These are phyloP conservation scores for Candida ascalaphidarum DNA, from an alignment of 805 yeast species.

Conservation along the genomic window DNA sequence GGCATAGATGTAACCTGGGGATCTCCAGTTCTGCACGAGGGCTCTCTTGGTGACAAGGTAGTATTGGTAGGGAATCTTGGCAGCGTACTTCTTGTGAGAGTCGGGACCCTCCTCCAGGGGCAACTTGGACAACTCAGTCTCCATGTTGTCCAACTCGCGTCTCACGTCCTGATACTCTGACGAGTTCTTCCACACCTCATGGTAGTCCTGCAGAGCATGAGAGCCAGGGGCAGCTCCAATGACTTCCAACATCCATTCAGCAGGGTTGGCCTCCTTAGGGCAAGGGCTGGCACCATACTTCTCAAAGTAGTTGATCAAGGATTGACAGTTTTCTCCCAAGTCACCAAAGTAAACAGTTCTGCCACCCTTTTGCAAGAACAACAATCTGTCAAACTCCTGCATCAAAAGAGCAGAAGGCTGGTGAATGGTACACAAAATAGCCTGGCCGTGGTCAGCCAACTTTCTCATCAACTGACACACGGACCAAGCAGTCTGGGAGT, in stretches of 20 bases:
- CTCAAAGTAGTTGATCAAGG: slow-evolving; percentile 61
- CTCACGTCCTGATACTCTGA: slow-evolving; percentile 50
- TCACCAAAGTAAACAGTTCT: slow-evolving; percentile 78
- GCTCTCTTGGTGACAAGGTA: background rate
- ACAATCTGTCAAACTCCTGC: slow-evolving; percentile 58
- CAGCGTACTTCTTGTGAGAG: slow-evolving; percentile 21
- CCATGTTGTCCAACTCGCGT: slow-evolving; percentile 57
- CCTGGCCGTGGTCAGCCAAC: slow-evolving; percentile 64
- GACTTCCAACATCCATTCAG: slow-evolving; percentile 75
- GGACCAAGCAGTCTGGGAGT: slow-evolving; percentile 65
- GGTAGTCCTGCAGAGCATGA: slow-evolving; percentile 62
- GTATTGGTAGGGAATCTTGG: slow-evolving; percentile 17
- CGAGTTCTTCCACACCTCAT: slow-evolving; percentile 72
- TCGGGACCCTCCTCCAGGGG: slow-evolving; percentile 10
- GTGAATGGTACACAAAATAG: slow-evolving; percentile 69
- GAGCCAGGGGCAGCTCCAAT: slow-evolving; percentile 82
- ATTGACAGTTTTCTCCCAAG: slow-evolving; percentile 54
- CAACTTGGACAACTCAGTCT: slow-evolving; percentile 34
- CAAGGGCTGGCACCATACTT: slow-evolving; percentile 65
- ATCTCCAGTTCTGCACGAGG: slow-evolving; percentile 51
- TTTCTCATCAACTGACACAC: slow-evolving; percentile 59
- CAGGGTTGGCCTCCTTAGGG: slow-evolving; percentile 67
- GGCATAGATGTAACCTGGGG: slow-evolving; percentile 53
- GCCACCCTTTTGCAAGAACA: slow-evolving; percentile 69
- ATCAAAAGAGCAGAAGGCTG: slow-evolving; percentile 69